Conservation (phyloP, 2,329 filamentous ascomycete genomes). For the Hawksworthiomyces lignivorus region DNA sequence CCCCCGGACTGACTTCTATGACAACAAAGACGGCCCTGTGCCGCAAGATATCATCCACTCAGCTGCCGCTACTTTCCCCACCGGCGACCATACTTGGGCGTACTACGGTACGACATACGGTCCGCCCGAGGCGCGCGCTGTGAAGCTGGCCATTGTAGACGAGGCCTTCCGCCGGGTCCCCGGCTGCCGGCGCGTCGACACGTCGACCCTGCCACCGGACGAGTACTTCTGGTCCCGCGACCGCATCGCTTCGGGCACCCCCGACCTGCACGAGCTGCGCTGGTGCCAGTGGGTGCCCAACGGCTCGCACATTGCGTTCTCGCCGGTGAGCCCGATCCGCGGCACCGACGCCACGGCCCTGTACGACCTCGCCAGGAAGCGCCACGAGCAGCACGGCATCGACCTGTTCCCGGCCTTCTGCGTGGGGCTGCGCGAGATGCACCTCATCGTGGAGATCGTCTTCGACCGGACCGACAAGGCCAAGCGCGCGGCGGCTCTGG, state of each 20-base stretch:
- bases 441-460: constrained; percentile 28
- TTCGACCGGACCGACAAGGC: constrained; percentile 22
- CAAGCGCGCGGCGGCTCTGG: constrained; percentile 18
- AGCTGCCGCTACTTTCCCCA: constrained; percentile 20
- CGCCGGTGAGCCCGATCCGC: constrained; percentile 36
- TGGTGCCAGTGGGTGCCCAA: constrained; percentile 36
- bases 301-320: constrained; percentile 34
- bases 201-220: constrained; percentile 12
- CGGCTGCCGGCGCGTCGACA: constrained; percentile 23
- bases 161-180: constrained; percentile 23
- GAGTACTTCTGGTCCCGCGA: constrained; percentile 17
- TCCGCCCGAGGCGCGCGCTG: constrained; percentile 24
- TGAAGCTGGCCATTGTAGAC: constrained; percentile 27
- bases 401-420: constrained; percentile 33
- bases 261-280: constrained; percentile 25
- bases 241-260: constrained; percentile 8
- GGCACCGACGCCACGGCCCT: constrained; percentile 32
- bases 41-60: constrained; percentile 24
- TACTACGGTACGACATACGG: constrained; percentile 30
- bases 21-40: constrained; percentile 24
- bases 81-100: constrained; percentile 28
- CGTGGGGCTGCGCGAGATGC: constrained; percentile 28
- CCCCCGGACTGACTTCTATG: constrained; percentile 26
- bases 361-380: constrained; percentile 26
- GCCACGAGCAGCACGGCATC: constrained; percentile 27